Percentiles rank a stretch among this genome's conserved stretches.
Conservation (phyloP, 2,329 filamentous ascomycete genomes). For the Conoideocrella luteorostrata region DNA sequence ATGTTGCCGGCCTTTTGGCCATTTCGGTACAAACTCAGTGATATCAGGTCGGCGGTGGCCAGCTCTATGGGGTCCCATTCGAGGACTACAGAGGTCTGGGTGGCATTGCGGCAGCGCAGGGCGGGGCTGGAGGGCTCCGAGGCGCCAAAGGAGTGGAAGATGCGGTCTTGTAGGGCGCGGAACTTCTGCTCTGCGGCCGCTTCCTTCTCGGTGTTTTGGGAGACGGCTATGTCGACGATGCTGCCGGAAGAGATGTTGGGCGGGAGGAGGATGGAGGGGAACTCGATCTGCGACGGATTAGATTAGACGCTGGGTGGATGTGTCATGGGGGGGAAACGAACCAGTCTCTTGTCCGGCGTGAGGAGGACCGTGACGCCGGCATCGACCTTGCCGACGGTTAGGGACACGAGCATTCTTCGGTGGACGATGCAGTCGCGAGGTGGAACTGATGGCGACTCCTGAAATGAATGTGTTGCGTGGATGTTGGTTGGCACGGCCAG, state of each 20-base stretch:
- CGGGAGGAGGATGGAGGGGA: constrained; percentile 93
- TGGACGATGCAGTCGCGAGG: neutral
- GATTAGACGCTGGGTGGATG: neutral
- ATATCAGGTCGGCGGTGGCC: constrained; percentile 85
- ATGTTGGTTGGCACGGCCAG: neutral
- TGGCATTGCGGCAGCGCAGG: constrained; percentile 91
- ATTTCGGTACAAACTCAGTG: constrained; percentile 87
- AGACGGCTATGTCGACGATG: constrained; percentile 95
- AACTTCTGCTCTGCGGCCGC: constrained; percentile 68
- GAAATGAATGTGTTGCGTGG: neutral
- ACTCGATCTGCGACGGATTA: constrained; percentile 71
- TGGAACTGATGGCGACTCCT: neutral
- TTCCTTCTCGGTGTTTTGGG: constrained; percentile 79
- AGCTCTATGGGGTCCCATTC: constrained; percentile 96
- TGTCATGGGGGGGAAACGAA: constrained; percentile 33
- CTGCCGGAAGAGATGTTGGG: constrained; percentile 92
- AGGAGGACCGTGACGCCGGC: constrained; percentile 95
- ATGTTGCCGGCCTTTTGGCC: constrained; percentile 95
- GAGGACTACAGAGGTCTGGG: constrained; percentile 95
- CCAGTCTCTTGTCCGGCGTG: constrained; percentile 93
- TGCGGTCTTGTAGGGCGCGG: constrained; percentile 77
- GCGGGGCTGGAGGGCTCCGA: constrained; percentile 68
- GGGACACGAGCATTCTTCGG: constrained; percentile 79
- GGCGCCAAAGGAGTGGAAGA: constrained; percentile 80
- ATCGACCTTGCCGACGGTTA: constrained; percentile 98